These are phyloP conservation scores for Lithospermum erythrorhizon DNA, from an alignment of 257 asterid genomes.

Conservation along the genomic window DNA sequence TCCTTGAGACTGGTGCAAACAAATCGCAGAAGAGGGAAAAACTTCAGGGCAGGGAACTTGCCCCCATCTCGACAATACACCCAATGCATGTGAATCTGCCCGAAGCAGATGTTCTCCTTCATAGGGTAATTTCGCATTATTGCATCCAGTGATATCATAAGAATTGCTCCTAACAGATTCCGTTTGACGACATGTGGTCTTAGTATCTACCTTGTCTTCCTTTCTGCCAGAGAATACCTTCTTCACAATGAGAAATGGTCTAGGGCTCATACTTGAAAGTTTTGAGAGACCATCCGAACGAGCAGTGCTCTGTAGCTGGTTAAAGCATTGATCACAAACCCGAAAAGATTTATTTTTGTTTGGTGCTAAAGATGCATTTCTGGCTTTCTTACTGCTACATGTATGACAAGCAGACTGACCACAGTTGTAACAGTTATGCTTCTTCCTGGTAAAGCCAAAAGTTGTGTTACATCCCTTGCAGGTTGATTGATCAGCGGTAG, in stretches of 20 bases:
- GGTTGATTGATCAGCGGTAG: slow-evolving; percentile 35
- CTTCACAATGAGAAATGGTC: slow-evolving; percentile 17
- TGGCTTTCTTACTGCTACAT: slow-evolving; percentile 34
- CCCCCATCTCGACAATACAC: slow-evolving; percentile 35
- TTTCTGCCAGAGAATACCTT: slow-evolving; percentile 16
- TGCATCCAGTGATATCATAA: slow-evolving; percentile 11
- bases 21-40: slow-evolving; percentile 15
- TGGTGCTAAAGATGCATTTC: slow-evolving; percentile 40
- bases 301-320: slow-evolving; percentile 19
- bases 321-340: slow-evolving; percentile 35
- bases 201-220: slow-evolving; percentile 19
- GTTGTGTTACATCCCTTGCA: slow-evolving; percentile 34
- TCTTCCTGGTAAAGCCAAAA: slow-evolving; percentile 38
- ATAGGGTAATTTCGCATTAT: slow-evolving; percentile 9
- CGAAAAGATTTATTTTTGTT: slow-evolving; percentile 27
- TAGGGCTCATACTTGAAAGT: slow-evolving; percentile 20
- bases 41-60: slow-evolving; percentile 30
- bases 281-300: slow-evolving; percentile 14
- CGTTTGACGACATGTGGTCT: slow-evolving; percentile 17
- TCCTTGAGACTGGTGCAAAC: slow-evolving; percentile 9
- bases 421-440: slow-evolving; percentile 43
- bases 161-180: slow-evolving; percentile 11
- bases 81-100: slow-evolving; percentile 12
- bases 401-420: slow-evolving; percentile 34
- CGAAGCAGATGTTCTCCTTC: slow-evolving; percentile 13